Evolutionary conservation across 2,329 filamentous ascomycete genomes (phyloP), one percentile per base, ranked within the genome.

Genomic region (Phialocephala subalpina): DNA sequence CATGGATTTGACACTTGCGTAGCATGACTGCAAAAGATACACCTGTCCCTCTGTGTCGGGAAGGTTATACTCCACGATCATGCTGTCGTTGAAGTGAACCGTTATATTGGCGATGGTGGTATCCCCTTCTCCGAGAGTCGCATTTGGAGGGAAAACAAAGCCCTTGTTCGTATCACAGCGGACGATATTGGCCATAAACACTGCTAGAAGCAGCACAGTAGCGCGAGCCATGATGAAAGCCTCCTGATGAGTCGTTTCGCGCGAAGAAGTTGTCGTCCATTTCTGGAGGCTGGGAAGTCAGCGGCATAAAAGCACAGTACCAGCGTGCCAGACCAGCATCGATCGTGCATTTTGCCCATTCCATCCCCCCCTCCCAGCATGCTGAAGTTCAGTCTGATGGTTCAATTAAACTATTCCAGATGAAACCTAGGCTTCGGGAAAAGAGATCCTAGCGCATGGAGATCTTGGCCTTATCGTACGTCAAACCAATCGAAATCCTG

Each of bases 61-160:
- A 12, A 52, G 33, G 1, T 47, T 22, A 29, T 60, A 60, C 35
- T 60, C 58, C 6, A 60, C 3, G n/a, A 36, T 16, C 5, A 60
- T 60, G n/a, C 35, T 49, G 33, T 52, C 45, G 42, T 52, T 52
- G 58, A 53, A 60, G n/a, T 49, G 40, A 3, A 60, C 45, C 7
- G 40, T 29, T 25, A 60, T 27, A 9, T 60, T 53, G 14, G 58
- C 47, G n/a, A 38, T 22, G 5, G 29, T 36, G 27, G 3, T 22
- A 29, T 57, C 33, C 2, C 3, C 18, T 7, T 38, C 22, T 2
- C n/a, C 25, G 7, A 27, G 20, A 5, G 58, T 52, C 11, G 42
- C 42, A 38, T 60, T 60, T n/a, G 42, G 45, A 38, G 58, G 58
- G 33, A 60, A 60, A 11, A 52, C 27, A 11, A 60, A 60, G 14